Conservation (phyloP, 176 grass and related monocot genomes). For the Themeda triandra region DNA sequence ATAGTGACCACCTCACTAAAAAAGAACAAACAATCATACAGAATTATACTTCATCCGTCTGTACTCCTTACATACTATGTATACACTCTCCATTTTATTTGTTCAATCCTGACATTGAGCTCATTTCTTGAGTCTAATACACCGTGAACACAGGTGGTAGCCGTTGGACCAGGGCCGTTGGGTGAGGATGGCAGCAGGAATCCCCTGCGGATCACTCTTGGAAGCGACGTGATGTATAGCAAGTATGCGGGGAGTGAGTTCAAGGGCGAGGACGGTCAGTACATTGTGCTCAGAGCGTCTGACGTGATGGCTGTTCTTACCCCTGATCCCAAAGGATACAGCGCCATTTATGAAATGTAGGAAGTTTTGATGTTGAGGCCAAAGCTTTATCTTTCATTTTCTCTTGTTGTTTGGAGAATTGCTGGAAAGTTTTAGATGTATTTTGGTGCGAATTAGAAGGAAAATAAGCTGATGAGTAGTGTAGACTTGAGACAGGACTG, state of each 20-base stretch:
- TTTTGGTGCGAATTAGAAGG: neutral
- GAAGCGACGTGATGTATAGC: constrained; percentile 49
- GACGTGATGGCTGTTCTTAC: constrained; percentile 59
- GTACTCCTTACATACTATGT: too few relatives aligned
- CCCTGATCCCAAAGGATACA: neutral
- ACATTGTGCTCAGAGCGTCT: constrained; percentile 54
- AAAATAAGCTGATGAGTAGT: neutral
- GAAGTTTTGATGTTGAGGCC: constrained; percentile 38
- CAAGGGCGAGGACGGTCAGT: constrained; percentile 54
- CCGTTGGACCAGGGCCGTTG: constrained; percentile 51
- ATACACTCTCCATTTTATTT: neutral
- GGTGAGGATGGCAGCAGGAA: constrained; percentile 55
- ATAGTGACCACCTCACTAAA: neutral
- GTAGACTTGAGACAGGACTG: neutral
- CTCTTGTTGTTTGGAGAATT: constrained; percentile 6
- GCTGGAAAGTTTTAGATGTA: neutral
- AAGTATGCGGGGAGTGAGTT: constrained; percentile 66
- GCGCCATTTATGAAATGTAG: neutral
- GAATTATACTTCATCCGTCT: neutral
- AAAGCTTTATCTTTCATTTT: neutral
- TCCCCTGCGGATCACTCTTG: constrained; percentile 32
- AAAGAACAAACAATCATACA: neutral
- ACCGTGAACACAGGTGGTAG: constrained; percentile 33
- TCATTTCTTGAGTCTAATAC: neutral
- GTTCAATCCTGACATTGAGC: neutral